Conservation (phyloP, 441 rosid species). For the Euphorbia celastroides region DNA sequence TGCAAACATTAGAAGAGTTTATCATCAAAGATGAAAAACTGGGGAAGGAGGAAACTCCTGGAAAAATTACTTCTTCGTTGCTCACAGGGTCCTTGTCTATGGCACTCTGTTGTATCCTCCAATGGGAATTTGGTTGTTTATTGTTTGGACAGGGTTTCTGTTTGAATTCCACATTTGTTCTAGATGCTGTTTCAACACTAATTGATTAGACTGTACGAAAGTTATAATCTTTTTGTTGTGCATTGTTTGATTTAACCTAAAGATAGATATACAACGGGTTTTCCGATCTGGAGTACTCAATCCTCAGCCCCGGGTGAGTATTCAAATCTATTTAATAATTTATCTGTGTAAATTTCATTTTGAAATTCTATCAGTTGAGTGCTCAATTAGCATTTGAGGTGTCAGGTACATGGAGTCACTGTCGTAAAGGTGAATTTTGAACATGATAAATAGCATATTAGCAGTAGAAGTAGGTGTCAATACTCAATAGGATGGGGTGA, state of each 20-base stretch:
- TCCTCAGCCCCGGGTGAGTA: conserved; percentile 91
- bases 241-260: conserved; percentile 39
- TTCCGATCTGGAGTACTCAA: conserved; percentile 74
- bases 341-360: conserved; percentile 12
- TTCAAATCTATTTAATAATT: neutral
- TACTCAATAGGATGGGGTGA: neutral
- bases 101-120: conserved; percentile 98
- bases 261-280: conserved; percentile 74
- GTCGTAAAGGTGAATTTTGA: neutral
- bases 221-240: neutral
- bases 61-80: conserved; percentile 53
- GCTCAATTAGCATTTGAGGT: neutral
- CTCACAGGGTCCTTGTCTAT: conserved; percentile 88
- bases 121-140: neutral
- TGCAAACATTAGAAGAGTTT: conserved; percentile 69
- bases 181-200: neutral
- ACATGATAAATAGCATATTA: neutral
- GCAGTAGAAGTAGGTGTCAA: neutral
- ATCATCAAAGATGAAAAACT: conserved; percentile 59
- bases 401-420: neutral
- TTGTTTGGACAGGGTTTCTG: neutral
- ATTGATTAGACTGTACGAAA: neutral
- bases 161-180: too few species aligned
- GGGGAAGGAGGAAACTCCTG: conserved; percentile 33
- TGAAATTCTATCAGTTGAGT: neutral